Conservation (phyloP, 495 filamentous ascomycete genomes). For the Talaromyces liani region DNA sequence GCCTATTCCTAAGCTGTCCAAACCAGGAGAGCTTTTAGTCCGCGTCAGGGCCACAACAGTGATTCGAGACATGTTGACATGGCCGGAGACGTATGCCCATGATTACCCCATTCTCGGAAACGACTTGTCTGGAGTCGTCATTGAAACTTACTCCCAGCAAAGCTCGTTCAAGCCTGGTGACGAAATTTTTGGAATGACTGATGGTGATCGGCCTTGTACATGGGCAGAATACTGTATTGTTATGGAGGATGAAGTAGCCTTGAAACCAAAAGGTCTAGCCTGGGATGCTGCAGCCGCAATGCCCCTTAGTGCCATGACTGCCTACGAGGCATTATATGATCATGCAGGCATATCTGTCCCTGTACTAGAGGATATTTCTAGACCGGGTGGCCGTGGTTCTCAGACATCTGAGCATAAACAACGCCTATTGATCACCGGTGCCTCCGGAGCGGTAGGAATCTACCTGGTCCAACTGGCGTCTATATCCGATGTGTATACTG, state of each 20-base stretch:
- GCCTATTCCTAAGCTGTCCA: conserved; percentile 18
- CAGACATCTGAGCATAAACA: background rate
- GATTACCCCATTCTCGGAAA: conserved; percentile 26
- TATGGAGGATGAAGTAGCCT: conserved; percentile 16
- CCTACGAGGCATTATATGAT: conserved; percentile 26
- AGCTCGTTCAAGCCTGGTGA: conserved; percentile 21
- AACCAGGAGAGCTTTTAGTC: conserved; percentile 20
- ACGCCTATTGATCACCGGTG: conserved; percentile 25
- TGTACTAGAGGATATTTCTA: conserved; percentile 1
- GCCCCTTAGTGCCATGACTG: conserved; percentile 27
- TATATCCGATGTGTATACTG: conserved; percentile 16
- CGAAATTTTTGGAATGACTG: conserved; percentile 27
- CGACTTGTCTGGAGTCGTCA: conserved; percentile 39
- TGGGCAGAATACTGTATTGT: conserved; percentile 27
- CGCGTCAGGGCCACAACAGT: conserved; percentile 24
- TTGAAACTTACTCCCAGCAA: conserved; percentile 11
- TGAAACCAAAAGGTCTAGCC: conserved; percentile 17
- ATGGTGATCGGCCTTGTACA: conserved; percentile 15
- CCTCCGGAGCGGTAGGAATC: conserved; percentile 25
- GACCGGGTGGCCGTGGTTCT: background rate
- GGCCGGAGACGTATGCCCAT: conserved; percentile 25
- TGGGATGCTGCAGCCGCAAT: conserved; percentile 22
- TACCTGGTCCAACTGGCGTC: conserved; percentile 28
- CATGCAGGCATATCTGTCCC: conserved; percentile 14
- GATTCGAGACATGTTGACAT: conserved; percentile 24